These are phyloP conservation scores for Cladophialophora carrionii DNA, from an alignment of 2,329 filamentous ascomycete genomes.

Conservation along the genomic window DNA sequence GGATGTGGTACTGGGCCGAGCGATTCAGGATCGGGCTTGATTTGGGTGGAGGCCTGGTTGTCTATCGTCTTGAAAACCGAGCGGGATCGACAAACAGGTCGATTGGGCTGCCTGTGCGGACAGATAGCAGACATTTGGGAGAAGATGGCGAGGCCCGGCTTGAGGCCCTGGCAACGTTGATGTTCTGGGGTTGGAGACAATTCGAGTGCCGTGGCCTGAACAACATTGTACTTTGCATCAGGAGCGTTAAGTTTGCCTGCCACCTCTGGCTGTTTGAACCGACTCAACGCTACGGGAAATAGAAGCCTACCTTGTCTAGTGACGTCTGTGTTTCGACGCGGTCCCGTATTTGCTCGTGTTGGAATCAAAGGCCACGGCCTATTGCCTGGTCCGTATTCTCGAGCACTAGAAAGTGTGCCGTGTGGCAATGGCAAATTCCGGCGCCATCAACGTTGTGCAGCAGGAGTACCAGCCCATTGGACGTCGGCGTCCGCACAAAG, in stretches of 20 bases:
- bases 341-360: neutral
- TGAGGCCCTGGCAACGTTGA: neutral
- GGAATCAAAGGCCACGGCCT: neutral
- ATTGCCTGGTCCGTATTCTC: neutral
- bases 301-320: neutral
- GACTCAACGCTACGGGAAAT: neutral
- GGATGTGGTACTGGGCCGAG: neutral
- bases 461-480: neutral
- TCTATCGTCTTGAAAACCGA: no score
- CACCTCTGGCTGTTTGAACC: neutral
- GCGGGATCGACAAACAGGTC: neutral
- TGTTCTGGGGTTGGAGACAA: neutral
- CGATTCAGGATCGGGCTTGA: neutral
- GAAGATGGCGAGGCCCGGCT: neutral
- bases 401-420: neutral
- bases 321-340: neutral
- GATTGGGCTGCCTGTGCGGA: neutral
- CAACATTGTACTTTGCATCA: neutral
- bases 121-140: neutral
- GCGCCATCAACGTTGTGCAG: neutral
- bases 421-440: neutral
- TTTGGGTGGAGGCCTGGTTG: neutral
- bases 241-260: neutral
- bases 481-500: neutral
- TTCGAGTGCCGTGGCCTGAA: neutral